Evolutionary conservation across 2,329 filamentous ascomycete genomes (phyloP).

Genomic region (Aspergillus oerlinghausenensis): DNA sequence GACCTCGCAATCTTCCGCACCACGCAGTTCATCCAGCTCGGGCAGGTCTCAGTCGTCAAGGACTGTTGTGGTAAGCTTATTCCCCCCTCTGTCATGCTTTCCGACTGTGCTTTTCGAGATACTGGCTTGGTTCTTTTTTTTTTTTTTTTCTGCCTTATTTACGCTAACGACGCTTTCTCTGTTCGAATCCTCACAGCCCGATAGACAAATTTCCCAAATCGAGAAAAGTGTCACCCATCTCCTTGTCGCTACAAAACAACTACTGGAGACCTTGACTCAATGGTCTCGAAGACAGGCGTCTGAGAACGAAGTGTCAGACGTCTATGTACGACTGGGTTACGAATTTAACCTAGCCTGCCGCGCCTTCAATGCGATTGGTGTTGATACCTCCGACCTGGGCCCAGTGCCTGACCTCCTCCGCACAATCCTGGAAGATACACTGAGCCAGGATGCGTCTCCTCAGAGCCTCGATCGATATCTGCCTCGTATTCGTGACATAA

Average conservation of each 20-base stretch:
- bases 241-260: conserved; percentile 93
- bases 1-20: conserved; percentile 57
- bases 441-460: conserved; percentile 92
- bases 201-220: conserved; percentile 85
- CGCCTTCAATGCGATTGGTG: conserved; percentile 93
- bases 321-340: conserved; percentile 94
- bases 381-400: conserved; percentile 88
- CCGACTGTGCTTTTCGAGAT: neutral
- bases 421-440: conserved; percentile 86
- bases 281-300: conserved; percentile 92
- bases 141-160: neutral
- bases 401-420: conserved; percentile 90
- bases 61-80: conserved; percentile 54
- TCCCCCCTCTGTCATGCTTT: neutral
- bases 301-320: conserved; percentile 93
- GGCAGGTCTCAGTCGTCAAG: conserved; percentile 55
- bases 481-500: conserved; percentile 93
- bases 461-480: conserved; percentile 92
- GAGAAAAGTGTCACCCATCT: conserved; percentile 98
- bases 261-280: conserved; percentile 93
- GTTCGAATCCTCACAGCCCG: conserved; percentile 46
- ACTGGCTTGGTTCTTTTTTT: neutral
- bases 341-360: conserved; percentile 99
- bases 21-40: conserved; percentile 63
- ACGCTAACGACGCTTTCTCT: conserved; percentile 9